Percentiles rank a stretch among this genome's conserved stretches.
phyloP scores from a whole-genome alignment of 805 yeast species.

The Cyberlindnera sargentensis region DNA sequence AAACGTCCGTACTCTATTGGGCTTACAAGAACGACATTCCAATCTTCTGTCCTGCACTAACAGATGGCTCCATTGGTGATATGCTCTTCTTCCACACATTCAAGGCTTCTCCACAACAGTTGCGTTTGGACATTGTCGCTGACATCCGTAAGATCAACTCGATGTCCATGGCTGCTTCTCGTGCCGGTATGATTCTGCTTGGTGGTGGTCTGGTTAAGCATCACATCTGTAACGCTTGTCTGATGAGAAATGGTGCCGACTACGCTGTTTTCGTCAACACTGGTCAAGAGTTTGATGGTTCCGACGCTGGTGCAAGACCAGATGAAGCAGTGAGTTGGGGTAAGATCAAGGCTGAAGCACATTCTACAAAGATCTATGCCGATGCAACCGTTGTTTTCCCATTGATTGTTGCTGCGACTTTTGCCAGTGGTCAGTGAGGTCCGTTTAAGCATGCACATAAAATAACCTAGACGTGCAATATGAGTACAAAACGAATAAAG shows the following conservation, averaged over 20 bases:
- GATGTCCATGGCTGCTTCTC: slow-evolving; percentile 88
- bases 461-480: background rate
- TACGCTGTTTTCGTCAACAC: slow-evolving; percentile 96
- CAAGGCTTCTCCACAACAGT: slow-evolving; percentile 84
- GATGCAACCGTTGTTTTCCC: slow-evolving; percentile 96
- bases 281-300: slow-evolving; percentile 97
- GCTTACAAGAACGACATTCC: slow-evolving; percentile 97
- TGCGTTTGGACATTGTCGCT: slow-evolving; percentile 86
- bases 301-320: slow-evolving; percentile 99
- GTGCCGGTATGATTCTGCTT: slow-evolving; percentile 91
- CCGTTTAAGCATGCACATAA: background rate
- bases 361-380: slow-evolving; percentile 84
- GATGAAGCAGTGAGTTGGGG: slow-evolving; percentile 99
- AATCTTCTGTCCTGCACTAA: slow-evolving; percentile 92
- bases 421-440: slow-evolving; percentile 50
- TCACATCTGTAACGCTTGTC: slow-evolving; percentile 95
- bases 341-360: slow-evolving; percentile 92
- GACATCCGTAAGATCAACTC: slow-evolving; percentile 90
- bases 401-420: slow-evolving; percentile 94
- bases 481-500: slow-evolving; percentile 3
- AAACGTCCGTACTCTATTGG: slow-evolving; percentile 92
- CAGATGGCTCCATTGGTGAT: slow-evolving; percentile 98
- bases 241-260: slow-evolving; percentile 99
- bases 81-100: slow-evolving; percentile 98
- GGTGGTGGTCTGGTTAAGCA: slow-evolving; percentile 98